Base-by-base conservation (phyloP, 129 eudicot species). In the Erigeron canadensis region DNA sequence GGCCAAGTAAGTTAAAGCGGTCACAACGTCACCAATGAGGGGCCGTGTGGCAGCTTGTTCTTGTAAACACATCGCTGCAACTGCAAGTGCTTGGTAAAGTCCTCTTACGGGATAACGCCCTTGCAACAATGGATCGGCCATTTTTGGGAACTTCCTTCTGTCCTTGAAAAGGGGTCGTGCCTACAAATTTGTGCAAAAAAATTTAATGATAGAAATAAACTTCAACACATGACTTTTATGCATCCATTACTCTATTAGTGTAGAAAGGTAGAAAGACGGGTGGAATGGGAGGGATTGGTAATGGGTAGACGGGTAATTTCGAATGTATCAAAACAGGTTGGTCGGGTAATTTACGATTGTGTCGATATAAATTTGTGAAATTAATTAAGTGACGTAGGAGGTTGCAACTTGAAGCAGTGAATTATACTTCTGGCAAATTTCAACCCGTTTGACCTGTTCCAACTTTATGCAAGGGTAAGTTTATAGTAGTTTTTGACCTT, bases 51-150 rank as follows among this genome's bases (percentile, higher is more conserved):
- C 89, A 45, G 97, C 97, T 72, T 91, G 97, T 69, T 91, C 97
- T 83, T 91, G 97, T 73, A 91, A 83, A 80, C 97, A 91, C 97
- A 91, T 91, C 56, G 97, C 97, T 61, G 97, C 97, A 75, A 91
- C 97, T 3, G 97, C 97, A 22, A 91, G 90, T 19, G 97, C 97
- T 86, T 91, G 97, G 81, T 91, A 91, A 10, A 91, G 96, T n/a
- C 97, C 96, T 64, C 97, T 71, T 75, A 91, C 84, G 1, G 97
- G 97, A 70, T 91, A 91, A 18, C 83, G 87, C 5, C 97, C 94
- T 81, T 88, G 90, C 63, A 91, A 67, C 4, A 84, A 65, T 37
- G 98, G 96, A 74, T 92, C 98, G 1, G 96, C 97, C 97, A 91
- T 91, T 77, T 88, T 91, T 0, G 98, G 95, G 74, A 92, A 92